phyloP scores from a whole-genome alignment of 2,329 filamentous ascomycete genomes.

The Huntiella abstrusa region DNA sequence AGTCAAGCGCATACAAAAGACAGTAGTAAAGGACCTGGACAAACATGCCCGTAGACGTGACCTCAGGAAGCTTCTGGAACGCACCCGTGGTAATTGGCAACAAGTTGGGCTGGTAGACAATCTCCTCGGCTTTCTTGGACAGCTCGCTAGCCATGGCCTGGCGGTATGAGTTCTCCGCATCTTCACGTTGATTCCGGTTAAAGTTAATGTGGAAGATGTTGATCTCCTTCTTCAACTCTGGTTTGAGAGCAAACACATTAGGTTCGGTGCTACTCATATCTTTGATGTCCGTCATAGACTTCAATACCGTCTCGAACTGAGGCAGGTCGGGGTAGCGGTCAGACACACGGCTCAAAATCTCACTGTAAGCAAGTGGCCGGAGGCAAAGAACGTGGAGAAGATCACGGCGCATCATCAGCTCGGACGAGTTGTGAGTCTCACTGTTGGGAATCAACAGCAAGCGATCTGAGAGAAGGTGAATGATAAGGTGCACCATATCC shows the following conservation, averaged over 20 bases:
- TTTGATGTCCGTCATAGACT: conserved; percentile 65
- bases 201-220: conserved; percentile 95
- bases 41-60: conserved; percentile 73
- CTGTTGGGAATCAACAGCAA: conserved; percentile 55
- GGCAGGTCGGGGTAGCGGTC: conserved; percentile 82
- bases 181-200: conserved; percentile 89
- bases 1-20: conserved; percentile 60
- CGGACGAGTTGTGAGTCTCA: conserved; percentile 38
- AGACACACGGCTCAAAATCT: conserved; percentile 67
- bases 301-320: conserved; percentile 68
- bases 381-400: conserved; percentile 90
- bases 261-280: too few relatives aligned
- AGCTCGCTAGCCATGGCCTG: conserved; percentile 75
- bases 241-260: conserved; percentile 58
- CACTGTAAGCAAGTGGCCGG: conserved; percentile 86
- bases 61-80: conserved; percentile 57
- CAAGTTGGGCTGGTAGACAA: conserved; percentile 81
- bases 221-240: conserved; percentile 67
- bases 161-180: conserved; percentile 78
- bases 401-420: conserved; percentile 64
- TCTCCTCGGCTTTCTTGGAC: conserved; percentile 59
- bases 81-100: conserved; percentile 56
- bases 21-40: conserved; percentile 80
- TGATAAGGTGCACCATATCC: conserved; percentile 85
- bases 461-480: conserved; percentile 77